Percentiles rank a stretch among this genome's conserved stretches.
Evolutionary conservation across 1,139 yeast genomes (phyloP).

Genomic region (Kluyveromyces sp.): DNA sequence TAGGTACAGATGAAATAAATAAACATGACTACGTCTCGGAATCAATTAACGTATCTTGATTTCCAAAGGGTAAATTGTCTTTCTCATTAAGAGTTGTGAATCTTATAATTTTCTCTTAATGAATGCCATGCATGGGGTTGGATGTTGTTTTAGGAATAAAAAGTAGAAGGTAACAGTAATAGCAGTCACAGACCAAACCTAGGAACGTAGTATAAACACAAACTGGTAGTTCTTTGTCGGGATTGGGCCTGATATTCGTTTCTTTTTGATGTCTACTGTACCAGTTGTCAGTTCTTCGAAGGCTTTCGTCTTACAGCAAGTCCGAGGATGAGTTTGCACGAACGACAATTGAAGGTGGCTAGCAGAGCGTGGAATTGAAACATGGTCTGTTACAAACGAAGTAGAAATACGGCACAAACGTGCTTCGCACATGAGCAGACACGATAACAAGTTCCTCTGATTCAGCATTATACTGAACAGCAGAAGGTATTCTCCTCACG

Average conservation of each 20-base stretch:
- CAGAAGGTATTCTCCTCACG: neutral
- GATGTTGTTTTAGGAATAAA: neutral
- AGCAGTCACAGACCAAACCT: neutral
- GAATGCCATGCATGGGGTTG: constrained; percentile 1
- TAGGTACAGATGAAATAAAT: constrained; percentile 7
- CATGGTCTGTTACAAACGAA: neutral
- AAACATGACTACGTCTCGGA: constrained; percentile 7
- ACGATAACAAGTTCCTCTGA: neutral
- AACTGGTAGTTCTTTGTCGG: neutral
- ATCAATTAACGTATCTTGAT: constrained; percentile 8
- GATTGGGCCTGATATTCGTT: neutral
- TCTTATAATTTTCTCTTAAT: neutral
- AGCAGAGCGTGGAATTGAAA: neutral
- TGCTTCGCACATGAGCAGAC: neutral
- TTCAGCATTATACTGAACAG: no score
- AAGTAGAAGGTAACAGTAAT: neutral
- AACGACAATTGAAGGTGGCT: no score
- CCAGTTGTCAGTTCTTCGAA: neutral
- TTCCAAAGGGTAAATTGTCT: neutral
- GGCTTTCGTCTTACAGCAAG: neutral
- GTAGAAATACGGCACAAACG: neutral
- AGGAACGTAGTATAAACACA: neutral
- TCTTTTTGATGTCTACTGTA: neutral
- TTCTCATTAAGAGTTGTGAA: neutral
- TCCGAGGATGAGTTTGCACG: neutral